Percentiles rank a stretch among this genome's conserved stretches.
These are phyloP conservation scores for Calonectria henricotiae DNA, from an alignment of 2,329 filamentous ascomycete species.

Conservation along the genomic window DNA sequence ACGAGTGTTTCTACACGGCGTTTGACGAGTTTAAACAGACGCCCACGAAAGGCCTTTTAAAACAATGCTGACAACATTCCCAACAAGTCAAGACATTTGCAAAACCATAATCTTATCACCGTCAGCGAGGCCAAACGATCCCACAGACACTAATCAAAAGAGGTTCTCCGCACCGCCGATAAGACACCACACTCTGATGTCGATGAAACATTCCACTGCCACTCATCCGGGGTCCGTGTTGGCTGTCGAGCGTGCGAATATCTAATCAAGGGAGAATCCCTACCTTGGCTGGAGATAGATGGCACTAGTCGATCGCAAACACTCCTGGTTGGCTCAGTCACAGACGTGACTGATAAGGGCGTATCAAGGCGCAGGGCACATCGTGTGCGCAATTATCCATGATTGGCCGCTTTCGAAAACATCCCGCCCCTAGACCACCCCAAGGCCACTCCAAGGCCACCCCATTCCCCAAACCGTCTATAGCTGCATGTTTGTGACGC, in stretches of 20 bases:
- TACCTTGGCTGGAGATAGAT: background rate
- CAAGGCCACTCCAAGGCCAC: background rate
- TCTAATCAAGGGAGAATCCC: constrained; percentile 13
- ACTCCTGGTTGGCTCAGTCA: background rate
- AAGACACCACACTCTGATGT: background rate
- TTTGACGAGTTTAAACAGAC: background rate
- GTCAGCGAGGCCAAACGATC: background rate
- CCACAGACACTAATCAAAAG: background rate
- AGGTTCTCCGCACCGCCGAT: constrained; percentile 3
- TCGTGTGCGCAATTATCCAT: background rate
- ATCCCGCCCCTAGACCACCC: background rate
- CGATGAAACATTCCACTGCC: constrained; percentile 15
- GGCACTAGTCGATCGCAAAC: constrained; percentile 11
- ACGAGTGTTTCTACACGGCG: background rate
- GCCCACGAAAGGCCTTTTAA: background rate
- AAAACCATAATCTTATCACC: background rate
- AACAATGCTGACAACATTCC: background rate
- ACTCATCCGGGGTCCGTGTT: constrained; percentile 2
- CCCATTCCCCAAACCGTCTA: background rate
- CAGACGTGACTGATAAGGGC: constrained; percentile 18
- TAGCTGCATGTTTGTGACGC: constrained; percentile 8
- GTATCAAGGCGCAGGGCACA: too few species aligned
- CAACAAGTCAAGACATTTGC: too few species aligned
- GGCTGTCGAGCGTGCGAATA: background rate
- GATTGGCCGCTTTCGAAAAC: background rate